Base-by-base conservation (phyloP, 1,284 basidiomycete genomes). In the Apiotrichum mycotoxinovorans region DNA sequence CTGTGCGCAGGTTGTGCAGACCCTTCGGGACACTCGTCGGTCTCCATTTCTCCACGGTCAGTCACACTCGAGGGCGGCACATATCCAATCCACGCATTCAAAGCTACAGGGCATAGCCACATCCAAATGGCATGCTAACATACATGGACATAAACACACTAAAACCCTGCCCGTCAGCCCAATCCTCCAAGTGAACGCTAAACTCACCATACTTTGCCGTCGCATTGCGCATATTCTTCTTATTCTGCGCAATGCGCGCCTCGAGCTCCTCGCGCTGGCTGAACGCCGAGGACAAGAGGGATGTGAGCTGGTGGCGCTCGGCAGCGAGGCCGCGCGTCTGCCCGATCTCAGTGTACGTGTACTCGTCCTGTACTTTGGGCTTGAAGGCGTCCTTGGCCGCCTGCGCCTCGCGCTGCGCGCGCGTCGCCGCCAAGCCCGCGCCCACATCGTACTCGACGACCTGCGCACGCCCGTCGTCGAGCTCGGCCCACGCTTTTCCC, bases 271-370 rank as follows among this genome's bases (percentile, higher is more conserved):
- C 70, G 46, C 69, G 53, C 52, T 71, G 67, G 10, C 69, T 60
- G 52, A 65, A 73, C n/a, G 73, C 76, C 7, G 63, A 66, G 40
- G 66, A 66, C 45, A 78, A 64, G 34, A 78, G 60, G 7, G 69
- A 67, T 4, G 74, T 68, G 34, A 78, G 70, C 60, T 78, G 76
- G 58, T 78, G 76, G 20, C 75, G 47, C 56, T 78, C 71, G 22
- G 70, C 64, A 12, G 76, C 76, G 33, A 73, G 66, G 14, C 76
- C 76, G 47, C 73, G 72, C 33, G 68, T 69, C 56, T 75, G 71
- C n/a, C 75, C 76, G 35, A 72, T 61, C 4, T 71, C 57, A 66
- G 73, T 69, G 61, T 75, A 78, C 49, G 70, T 66, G 37, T 66
- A 69, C 30, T 70, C 68, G 52, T 74, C 71, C 5, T 51, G 48